Base-by-base conservation (phyloP, 768 basidiomycete genomes). In the Mycena crocata region DNA sequence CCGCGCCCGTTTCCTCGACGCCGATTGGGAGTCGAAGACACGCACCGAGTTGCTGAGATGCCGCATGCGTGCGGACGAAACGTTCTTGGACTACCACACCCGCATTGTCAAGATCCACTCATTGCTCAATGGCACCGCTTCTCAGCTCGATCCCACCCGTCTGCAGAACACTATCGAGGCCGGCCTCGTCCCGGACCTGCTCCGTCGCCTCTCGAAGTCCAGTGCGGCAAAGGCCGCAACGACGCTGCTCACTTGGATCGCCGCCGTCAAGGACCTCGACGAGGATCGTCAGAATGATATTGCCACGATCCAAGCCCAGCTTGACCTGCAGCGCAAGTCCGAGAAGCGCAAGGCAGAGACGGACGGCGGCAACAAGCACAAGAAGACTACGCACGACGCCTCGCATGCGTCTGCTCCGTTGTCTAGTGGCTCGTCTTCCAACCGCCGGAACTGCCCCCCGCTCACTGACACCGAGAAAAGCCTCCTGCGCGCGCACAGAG, bases 401-500 rank as follows among this genome's bases (percentile, higher is more conserved):
- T 45, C 26, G 42, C 44, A 57, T 15, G 9, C 40, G 19, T 30
- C 55, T 4, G 9, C 55, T 5, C 31, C 56, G 4, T 14, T 3
- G 2, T 3, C 54, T 23, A 26, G 2, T 15, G 15, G 24, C 24
- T 55, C 54, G 40, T 45, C 42, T 6, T n/a, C 26, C 30, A 7
- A 24, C 37, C 28, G 8, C 39, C 14, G 3, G 13, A 40, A 32
- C 1, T 31, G 24, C 10, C 40, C 56, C 14, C 7, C 8, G 12
- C 45, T 58, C 30, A 76, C 71, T 0, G 31, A 40, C 0, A 42
- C 46, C 0, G 73, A 79, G 56, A 48, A 57, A 0, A 12, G 56
- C 0, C 55, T 75, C 0, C 66, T 79, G 0, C 7, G 17, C 0
- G 62, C 73, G 0, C 64, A 74, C 32, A 30, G 64, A 2, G 74